Evolutionary conservation across 352 stramenopile genomes (phyloP), one percentile per base, ranked within the genome.

Genomic region (Phytophthora idaei): DNA sequence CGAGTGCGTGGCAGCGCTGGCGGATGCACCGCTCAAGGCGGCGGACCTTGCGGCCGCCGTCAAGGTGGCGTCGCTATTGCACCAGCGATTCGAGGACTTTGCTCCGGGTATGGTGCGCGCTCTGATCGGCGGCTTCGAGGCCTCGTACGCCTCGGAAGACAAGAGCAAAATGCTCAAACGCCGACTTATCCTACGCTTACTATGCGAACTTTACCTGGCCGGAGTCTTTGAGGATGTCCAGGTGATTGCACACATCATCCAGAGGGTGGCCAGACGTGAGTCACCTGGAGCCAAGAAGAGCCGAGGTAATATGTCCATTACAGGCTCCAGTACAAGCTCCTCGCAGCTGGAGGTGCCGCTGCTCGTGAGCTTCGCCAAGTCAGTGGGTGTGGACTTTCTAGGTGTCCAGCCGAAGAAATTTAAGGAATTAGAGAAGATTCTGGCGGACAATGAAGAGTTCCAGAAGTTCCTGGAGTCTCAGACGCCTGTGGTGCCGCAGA

Each of bases 321-420:
- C 10, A 14, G 39, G 47, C 15, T 61, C 69, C 14, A 46, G 12
- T 27, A 21, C 25, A 37, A 17, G 27, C 29, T 63, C 77, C 8
- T 73, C 78, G 2, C 82, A 89, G 67, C 67, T 94, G 8, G 96
- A 99, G 85, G 92, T 97, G 12, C 92, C 93, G 67, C 75, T 98
- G 46, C 83, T 98, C 12, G 92, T 98, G 61, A 96, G 89, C 53
- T 98, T 98, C 81, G 93, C 92, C 51, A 98, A 98, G 70, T 80
- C 87, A 1, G 93, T 91, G 2, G 94, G 94, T 11, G 80, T 93
- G 54, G 96, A 98, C 52, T 95, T 95, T 67, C 71, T 96, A 11
- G 86, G 88, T 12, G 76, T 91, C 8, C 73, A 82, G 6, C 77
- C 83, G 12, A 84, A 83, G 49, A 90, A 88, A 65, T 81, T 81